Base-by-base conservation (phyloP, 352 stramenopile species). In the Globisporangium recalcitrans region DNA sequence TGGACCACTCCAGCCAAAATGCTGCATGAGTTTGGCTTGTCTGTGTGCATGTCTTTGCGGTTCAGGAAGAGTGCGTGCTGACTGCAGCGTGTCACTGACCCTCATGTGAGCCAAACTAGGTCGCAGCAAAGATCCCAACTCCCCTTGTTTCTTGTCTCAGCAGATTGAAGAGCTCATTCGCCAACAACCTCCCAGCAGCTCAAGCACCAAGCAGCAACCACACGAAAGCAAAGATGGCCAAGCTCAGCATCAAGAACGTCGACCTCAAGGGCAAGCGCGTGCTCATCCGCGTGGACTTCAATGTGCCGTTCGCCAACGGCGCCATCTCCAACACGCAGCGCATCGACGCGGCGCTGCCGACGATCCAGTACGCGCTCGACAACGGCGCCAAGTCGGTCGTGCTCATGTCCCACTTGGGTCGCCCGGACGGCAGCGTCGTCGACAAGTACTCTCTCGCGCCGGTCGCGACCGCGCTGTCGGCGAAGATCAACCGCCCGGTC, bases 281-380 rank as follows among this genome's bases (percentile, higher is more conserved):
- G 63, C 88, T 99, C 60, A 97, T 99, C 62, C 93, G 98, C 72
- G 98, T 98, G 63, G 98, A 99, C 85, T 98, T 99, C 67, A 99
- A 99, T 77, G 97, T 99, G 44, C 98, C 98, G 16, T 97, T 99
- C 68, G 78, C 85, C 19, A 91, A 96, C 73, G 97, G 93, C 63
- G 96, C 96, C 65, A 93, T 98, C 60, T 98, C 85, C 59, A 99
- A 99, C 87, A 99, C 97, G 63, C 97, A 99, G 72, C 96, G 98
- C 72, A 99, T 99, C 74, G 91, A 98, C 55, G 97, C 85, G 34
- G 91, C 90, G 72, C 64, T 99, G 71, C 82, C 98, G 38, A 99
- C 97, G 11, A 97, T 99, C 63, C 69, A 99, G 81, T 98, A 98
- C 77, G 91, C 98, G 64, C 91, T 98, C 58, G 82, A 94, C 60